Evolutionary conservation across 371 early-diverging fungal species (phyloP).

Genomic region (Mucor circinelloides): DNA sequence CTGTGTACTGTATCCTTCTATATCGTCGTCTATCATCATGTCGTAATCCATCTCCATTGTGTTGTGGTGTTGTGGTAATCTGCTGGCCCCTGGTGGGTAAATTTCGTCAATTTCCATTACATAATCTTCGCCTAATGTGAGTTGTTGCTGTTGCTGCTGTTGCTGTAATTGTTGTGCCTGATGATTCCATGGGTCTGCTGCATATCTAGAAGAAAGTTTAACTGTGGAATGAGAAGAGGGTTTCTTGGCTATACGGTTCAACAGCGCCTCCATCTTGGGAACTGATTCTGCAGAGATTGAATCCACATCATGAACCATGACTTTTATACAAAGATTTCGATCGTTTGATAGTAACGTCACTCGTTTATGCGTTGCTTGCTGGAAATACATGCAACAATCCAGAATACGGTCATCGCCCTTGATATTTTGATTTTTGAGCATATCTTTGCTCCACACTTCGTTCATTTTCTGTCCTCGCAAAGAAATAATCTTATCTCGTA

Average conservation of each 20-base stretch:
- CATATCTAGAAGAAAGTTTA: not conserved
- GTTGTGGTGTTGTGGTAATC: not conserved
- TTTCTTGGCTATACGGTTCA: conserved; percentile 4
- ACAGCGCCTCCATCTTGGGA: conserved; percentile 17
- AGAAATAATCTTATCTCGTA: conserved; percentile 15
- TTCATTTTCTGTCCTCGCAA: conserved; percentile 36
- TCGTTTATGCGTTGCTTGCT: conserved; percentile 7
- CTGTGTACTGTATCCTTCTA: not conserved
- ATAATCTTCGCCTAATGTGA: conserved; percentile 4
- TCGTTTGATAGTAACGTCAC: conserved; percentile 43
- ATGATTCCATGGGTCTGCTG: not conserved
- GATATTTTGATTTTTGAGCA: not conserved
- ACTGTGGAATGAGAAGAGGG: not conserved
- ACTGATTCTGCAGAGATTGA: conserved; percentile 33
- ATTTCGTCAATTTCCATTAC: conserved; percentile 22
- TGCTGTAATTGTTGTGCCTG: not conserved
- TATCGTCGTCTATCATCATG: conserved; percentile 22
- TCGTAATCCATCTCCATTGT: conserved; percentile 1
- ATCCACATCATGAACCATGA: conserved; percentile 44
- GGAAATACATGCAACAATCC: conserved; percentile 45
- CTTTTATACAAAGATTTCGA: conserved; percentile 46
- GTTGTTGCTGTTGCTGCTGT: conserved; percentile 3
- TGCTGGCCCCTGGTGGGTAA: not conserved
- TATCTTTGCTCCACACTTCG: conserved; percentile 21
- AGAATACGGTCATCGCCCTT: conserved; percentile 44